Base-by-base conservation (phyloP, 2,329 filamentous ascomycete species). In the Aspergillus sp. region DNA sequence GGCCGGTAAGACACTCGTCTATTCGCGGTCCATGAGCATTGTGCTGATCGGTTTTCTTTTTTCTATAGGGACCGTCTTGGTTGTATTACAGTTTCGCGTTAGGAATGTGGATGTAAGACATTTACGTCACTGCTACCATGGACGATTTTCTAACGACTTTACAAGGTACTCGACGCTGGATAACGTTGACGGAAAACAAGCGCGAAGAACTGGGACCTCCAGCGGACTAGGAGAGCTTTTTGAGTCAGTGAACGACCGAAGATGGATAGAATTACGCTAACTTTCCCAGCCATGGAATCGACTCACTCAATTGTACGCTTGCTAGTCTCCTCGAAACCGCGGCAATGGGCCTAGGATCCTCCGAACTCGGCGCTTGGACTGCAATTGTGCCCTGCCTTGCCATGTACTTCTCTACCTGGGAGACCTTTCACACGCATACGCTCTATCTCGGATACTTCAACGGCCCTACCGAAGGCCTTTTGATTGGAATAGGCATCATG, bases 401-500 rank as follows among this genome's bases (percentile, higher is more conserved):
- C 59, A 99, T 99, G 95, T 99, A 96, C 81, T 97, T 99, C 78
- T 97, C 93, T 3, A 99, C 95, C 2, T 99, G 95, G 95, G 95
- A 99, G 78, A 99, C 95, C 1, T 99, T 97, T 74, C 95, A 99
- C 77, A 97, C 95, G 5, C 95, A 99, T 74, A 98, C 95, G 0
- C 81, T 99, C 5, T 99, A 96, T 75, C 86, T 99, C 12, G 95
- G 95, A 55, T 91, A 93, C 73, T 89, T 99, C 84, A 99, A 99
- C 74, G 95, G 95, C 1, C 95, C 95, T 2, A 99, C 95, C 68
- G 95, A 99, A 79, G 95, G 95, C 18, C 81, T 99, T 34, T 87
- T 98, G 52, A 88, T 99, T 62, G 95, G 93, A 24, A 93, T 91
- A 70, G 76, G 80, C 51, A 85, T 97, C 69, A 98, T 98, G 91